These are phyloP conservation scores for Termitomyces sp. DNA, from an alignment of 768 basidiomycete genomes.

Conservation along the genomic window DNA sequence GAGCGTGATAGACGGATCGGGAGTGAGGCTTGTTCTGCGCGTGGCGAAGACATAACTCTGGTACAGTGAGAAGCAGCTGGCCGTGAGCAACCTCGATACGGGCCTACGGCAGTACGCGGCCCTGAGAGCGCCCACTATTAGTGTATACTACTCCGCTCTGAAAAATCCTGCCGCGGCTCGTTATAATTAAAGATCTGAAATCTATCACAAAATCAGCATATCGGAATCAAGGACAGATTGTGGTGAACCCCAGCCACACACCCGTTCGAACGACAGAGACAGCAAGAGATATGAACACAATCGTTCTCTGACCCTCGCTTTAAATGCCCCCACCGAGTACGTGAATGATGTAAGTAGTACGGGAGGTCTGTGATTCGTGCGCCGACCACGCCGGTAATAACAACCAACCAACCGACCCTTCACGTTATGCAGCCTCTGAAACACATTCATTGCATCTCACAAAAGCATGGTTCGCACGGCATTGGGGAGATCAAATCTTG, in stretches of 20 bases:
- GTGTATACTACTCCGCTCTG: neutral
- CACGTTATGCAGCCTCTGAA: neutral
- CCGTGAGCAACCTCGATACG: constrained; percentile 8
- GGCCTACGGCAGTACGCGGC: neutral
- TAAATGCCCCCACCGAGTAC: too few species aligned
- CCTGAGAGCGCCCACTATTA: neutral
- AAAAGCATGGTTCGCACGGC: neutral
- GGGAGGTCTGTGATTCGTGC: too few species aligned
- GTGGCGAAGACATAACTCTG: neutral
- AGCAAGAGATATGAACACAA: neutral
- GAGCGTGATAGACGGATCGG: constrained; percentile 11
- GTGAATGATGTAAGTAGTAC: too few species aligned
- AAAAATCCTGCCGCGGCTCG: too few species aligned
- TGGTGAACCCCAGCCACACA: neutral
- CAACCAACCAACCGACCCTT: too few species aligned
- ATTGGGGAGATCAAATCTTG: neutral
- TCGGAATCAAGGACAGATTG: neutral
- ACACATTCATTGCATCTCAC: neutral
- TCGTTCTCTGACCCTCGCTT: neutral
- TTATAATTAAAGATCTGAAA: neutral
- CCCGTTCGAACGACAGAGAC: neutral
- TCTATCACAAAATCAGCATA: neutral
- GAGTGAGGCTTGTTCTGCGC: constrained; percentile 23
- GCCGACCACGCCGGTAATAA: too few species aligned
- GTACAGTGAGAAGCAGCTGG: neutral